Conservation (phyloP, 1,284 basidiomycete species). For the Leccinum subfulvum region DNA sequence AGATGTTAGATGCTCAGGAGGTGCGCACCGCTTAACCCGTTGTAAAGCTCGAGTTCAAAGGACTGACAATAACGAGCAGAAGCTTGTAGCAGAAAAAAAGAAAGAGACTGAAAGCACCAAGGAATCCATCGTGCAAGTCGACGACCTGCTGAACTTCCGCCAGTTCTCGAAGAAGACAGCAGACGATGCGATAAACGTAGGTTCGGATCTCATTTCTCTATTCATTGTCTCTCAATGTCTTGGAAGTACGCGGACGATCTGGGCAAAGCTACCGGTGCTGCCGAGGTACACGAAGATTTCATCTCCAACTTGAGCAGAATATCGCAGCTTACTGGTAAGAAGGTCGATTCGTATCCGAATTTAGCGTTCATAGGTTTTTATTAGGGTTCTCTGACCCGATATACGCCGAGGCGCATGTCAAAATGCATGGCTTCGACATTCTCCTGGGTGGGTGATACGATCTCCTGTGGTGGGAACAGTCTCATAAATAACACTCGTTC, state of each 20-base stretch:
- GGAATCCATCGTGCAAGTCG: conserved; percentile 80
- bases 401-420: conserved; percentile 97
- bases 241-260: conserved; percentile 85
- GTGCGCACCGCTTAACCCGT: conserved; percentile 37
- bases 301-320: conserved; percentile 95
- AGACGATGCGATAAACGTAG: conserved; percentile 79
- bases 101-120: conserved; percentile 80
- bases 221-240: conserved; percentile 1
- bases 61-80: conserved; percentile 30
- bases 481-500: neutral
- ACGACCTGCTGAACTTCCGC: conserved; percentile 90
- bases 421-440: conserved; percentile 98
- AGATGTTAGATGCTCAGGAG: conserved; percentile 93
- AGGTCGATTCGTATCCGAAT: neutral
- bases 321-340: conserved; percentile 85
- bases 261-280: conserved; percentile 84
- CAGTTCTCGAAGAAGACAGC: conserved; percentile 92
- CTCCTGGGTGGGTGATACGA: conserved; percentile 59
- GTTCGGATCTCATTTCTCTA: conserved; percentile 29
- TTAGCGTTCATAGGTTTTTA: conserved; percentile 5
- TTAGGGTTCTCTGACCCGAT: conserved; percentile 96
- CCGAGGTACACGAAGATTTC: conserved; percentile 89
- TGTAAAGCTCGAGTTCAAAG: neutral
- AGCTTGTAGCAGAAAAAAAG: conserved; percentile 83
- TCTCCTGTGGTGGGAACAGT: neutral